Evolutionary conservation across 1,284 basidiomycete species (phyloP), one percentile per base, ranked within the genome.

Genomic region (Fomitopsis pinicola): DNA sequence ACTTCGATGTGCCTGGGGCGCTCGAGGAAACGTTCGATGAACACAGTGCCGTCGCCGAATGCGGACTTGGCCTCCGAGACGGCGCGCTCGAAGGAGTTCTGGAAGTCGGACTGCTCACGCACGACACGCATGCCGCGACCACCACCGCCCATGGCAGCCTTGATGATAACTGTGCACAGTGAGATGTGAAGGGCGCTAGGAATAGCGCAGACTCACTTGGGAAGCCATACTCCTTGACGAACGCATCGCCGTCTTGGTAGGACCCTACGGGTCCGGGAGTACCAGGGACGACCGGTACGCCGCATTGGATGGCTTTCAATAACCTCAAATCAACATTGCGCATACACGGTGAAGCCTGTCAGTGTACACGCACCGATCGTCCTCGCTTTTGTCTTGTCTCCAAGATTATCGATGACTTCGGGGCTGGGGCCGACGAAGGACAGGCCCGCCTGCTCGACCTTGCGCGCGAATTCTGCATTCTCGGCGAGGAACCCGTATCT

Each of bases 51-150:
- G 71, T 99, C 95, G 62, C 97, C 97, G 73, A 99, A 99, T 36
- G 97, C 95, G 55, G 93, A 86, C 77, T 91, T 97, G 67, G 97
- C 97, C 76, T 99, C 97, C 69, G 88, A 91, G 66, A 95, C 94
- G 10, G 97, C 97, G 66, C 95, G 91, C 73, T 95, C 86, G 75
- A 99, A 99, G 6, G 91, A 83, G 68, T 88, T 83, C 78, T 96
- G 85, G 82, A 98, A 98, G 67, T 94, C 91, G 55, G 89, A 89
- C 74, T 94, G 88, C 72, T 95, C 92, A 65, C 94, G 88, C 42
- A 99, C 97, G 62, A 98, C 96, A 75, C 97, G 92, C 97, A 99
- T 99, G 66, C 97, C 97, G 71, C 96, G 92, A 62, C 97, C 97
- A 72, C 97, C 97, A 67, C 97, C 97, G 63, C 97, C 97, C 94